These are phyloP conservation scores for Sutorius australiensis DNA, from an alignment of 768 basidiomycete genomes.

Conservation along the genomic window DNA sequence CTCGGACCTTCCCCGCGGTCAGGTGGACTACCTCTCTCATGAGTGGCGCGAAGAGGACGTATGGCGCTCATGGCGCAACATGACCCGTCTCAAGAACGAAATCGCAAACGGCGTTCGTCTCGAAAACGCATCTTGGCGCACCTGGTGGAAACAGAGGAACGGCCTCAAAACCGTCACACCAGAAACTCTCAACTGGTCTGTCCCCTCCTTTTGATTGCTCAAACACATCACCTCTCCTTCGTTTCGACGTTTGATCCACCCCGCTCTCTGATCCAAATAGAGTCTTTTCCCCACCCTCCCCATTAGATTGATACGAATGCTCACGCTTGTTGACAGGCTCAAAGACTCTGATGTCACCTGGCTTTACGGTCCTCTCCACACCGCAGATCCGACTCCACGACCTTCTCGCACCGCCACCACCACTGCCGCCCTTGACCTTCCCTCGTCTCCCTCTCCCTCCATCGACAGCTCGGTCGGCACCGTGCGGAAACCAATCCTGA, in stretches of 20 bases:
- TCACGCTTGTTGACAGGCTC: conserved; percentile 57
- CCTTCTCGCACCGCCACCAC: conserved; percentile 36
- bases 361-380: conserved; percentile 96
- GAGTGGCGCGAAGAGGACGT: conserved; percentile 98
- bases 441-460: conserved; percentile 32
- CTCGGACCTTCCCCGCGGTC: conserved; percentile 81
- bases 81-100: conserved; percentile 98
- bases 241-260: not conserved
- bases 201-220: conserved; percentile 7
- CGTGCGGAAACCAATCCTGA: conserved; percentile 83
- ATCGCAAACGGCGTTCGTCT: conserved; percentile 92
- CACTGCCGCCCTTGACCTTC: conserved; percentile 35
- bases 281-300: too few species aligned
- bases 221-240: not conserved
- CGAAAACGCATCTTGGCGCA: conserved; percentile 98
- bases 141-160: conserved; percentile 99
- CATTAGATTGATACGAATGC: not conserved
- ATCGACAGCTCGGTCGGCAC: conserved; percentile 13
- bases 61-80: conserved; percentile 96
- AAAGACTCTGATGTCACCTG: conserved; percentile 99
- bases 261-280: not conserved
- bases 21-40: conserved; percentile 98
- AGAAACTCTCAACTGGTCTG: conserved; percentile 97
- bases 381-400: conserved; percentile 69
- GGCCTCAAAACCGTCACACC: conserved; percentile 92